A percentile compares a stretch with the other conserved stretches of the same genome.
Conservation (phyloP, 2,329 filamentous ascomycete genomes). For the Diplocarpon rosae region DNA sequence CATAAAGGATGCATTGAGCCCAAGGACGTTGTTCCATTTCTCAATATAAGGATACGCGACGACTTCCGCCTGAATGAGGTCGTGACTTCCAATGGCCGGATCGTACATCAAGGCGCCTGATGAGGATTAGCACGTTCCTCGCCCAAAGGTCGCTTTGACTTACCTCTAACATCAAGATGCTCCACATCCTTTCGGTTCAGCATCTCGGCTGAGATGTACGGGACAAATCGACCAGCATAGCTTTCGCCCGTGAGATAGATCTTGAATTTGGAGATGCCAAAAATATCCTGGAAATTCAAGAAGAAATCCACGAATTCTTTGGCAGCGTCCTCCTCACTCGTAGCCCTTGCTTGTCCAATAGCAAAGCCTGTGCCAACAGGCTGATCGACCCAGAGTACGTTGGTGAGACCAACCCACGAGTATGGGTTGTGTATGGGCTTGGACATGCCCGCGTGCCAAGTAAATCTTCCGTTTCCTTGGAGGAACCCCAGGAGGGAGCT, state of each 20-base stretch:
- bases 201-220: slow-evolving; percentile 45
- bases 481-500: slow-evolving; percentile 28
- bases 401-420: slow-evolving; percentile 30
- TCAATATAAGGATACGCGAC: slow-evolving; percentile 32
- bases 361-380: slow-evolving; percentile 30
- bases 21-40: slow-evolving; percentile 29
- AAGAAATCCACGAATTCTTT: slow-evolving; percentile 38
- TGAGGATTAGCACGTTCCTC: neutral
- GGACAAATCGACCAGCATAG: slow-evolving; percentile 43
- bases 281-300: slow-evolving; percentile 44
- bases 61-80: slow-evolving; percentile 20
- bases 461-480: slow-evolving; percentile 29
- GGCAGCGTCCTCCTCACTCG: slow-evolving; percentile 35
- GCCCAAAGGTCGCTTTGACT: slow-evolving; percentile 26
- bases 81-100: slow-evolving; percentile 16
- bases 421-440: slow-evolving; percentile 9
- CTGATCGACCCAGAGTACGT: slow-evolving; percentile 37
- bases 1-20: slow-evolving; percentile 34
- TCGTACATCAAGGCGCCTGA: slow-evolving; percentile 19
- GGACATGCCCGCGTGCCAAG: slow-evolving; percentile 25
- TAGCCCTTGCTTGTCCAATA: slow-evolving; percentile 21
- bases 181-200: slow-evolving; percentile 35
- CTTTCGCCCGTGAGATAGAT: slow-evolving; percentile 44
- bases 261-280: slow-evolving; percentile 40
- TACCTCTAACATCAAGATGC: slow-evolving; percentile 41